A percentile compares a stretch with the other conserved stretches of the same genome.
phyloP scores from a whole-genome alignment of 73 alveolate species.

The Paramecium bursaria region DNA sequence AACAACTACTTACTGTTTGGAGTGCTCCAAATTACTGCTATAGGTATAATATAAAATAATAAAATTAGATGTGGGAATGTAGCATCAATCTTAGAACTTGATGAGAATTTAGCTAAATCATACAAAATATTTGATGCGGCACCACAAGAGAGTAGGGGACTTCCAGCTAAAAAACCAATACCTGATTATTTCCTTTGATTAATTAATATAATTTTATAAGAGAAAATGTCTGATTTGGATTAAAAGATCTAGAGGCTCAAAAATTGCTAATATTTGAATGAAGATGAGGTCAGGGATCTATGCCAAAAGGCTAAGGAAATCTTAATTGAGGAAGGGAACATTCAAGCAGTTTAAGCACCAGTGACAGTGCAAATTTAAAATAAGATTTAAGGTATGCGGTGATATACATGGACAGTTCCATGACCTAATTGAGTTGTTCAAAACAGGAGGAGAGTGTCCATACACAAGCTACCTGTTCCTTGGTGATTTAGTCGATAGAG shows the following conservation, averaged over 20 bases:
- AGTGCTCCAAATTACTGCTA: slow-evolving; percentile 86
- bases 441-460: slow-evolving; percentile 77
- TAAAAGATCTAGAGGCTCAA: slow-evolving; percentile 76
- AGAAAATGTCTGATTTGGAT: slow-evolving; percentile 71
- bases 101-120: slow-evolving; percentile 81
- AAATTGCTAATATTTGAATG: slow-evolving; percentile 84
- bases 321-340: slow-evolving; percentile 85
- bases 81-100: slow-evolving; percentile 86
- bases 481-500: slow-evolving; percentile 94
- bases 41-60: slow-evolving; percentile 19
- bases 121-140: slow-evolving; percentile 91
- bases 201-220: background rate
- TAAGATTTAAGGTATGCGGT: slow-evolving; percentile 74
- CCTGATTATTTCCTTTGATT: slow-evolving; percentile 98
- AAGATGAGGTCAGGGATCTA: slow-evolving; percentile 80
- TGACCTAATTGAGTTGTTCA: slow-evolving; percentile 83
- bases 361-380: slow-evolving; percentile 72
- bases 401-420: slow-evolving; percentile 90
- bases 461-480: slow-evolving; percentile 82
- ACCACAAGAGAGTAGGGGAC: slow-evolving; percentile 94
- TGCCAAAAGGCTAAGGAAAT: slow-evolving; percentile 88
- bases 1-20: slow-evolving; percentile 86
- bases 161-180: slow-evolving; percentile 98
- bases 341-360: slow-evolving; percentile 83
- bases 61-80: slow-evolving; percentile 86